These are phyloP conservation scores for Phytophthora citricola DNA, from an alignment of 352 stramenopile species.

Conservation along the genomic window DNA sequence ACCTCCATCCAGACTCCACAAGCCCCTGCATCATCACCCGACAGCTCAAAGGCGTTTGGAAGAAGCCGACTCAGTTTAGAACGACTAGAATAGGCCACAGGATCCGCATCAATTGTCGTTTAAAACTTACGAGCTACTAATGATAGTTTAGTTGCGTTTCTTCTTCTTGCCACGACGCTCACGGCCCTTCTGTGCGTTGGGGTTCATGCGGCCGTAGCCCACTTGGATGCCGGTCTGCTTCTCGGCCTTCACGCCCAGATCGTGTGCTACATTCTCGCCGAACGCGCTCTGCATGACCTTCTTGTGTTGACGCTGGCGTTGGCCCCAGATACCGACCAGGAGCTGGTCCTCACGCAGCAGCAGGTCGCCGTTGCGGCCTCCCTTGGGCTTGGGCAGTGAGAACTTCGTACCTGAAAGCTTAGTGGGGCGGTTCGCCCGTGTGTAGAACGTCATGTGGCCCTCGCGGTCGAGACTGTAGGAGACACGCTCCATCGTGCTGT, in stretches of 20 bases:
- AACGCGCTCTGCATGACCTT: conserved; percentile 95
- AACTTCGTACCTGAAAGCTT: conserved; percentile 97
- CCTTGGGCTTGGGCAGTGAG: conserved; percentile 96
- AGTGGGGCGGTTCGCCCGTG: conserved; percentile 75
- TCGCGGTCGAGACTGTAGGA: conserved; percentile 94
- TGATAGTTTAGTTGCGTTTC: conserved; percentile 59
- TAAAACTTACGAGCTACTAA: conserved; percentile 24
- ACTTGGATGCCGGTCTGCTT: conserved; percentile 92
- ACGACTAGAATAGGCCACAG: background rate
- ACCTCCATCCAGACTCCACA: conserved; percentile 12
- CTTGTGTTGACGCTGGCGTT: conserved; percentile 93
- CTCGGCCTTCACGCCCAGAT: conserved; percentile 93
- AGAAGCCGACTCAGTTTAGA: conserved; percentile 23
- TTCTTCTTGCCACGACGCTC: conserved; percentile 99
- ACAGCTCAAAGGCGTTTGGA: background rate
- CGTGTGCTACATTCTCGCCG: conserved; percentile 93
- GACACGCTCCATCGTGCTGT: conserved; percentile 95
- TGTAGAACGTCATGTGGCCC: conserved; percentile 90
- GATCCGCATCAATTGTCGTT: background rate
- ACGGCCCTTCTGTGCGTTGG: conserved; percentile 95
- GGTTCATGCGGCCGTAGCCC: conserved; percentile 96
- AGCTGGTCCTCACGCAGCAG: conserved; percentile 98
- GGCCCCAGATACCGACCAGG: conserved; percentile 95
- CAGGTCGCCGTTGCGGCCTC: conserved; percentile 94
- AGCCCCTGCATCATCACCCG: conserved; percentile 16